Evolutionary conservation across 1,284 basidiomycete species (phyloP), one percentile per base, ranked within the genome.

Genomic region (Ganoderma lucidum): DNA sequence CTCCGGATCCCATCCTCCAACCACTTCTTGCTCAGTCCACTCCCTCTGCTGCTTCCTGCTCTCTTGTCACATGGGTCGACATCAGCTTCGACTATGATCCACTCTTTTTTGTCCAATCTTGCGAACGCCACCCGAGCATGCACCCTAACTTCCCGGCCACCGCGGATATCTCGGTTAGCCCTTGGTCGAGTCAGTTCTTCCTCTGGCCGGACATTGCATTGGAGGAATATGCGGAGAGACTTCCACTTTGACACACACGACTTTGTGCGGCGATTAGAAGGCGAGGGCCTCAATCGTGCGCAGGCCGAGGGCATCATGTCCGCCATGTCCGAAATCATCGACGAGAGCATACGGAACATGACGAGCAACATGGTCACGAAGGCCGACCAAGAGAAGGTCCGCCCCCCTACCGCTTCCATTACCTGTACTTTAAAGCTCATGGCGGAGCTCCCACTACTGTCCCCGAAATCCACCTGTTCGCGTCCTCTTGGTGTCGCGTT

Each of bases 241-340:
- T 94, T 94, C 80, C 95, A 97, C 80, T 98, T 98, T 74, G 96
- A 98, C 78, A 98, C 96, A 1, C 95, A 97, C 78, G 91, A 95
- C 70, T 96, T 98, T 78, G 96, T 98, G 39, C 92, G 95, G 80
- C 89, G 94, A 44, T 84, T 98, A 64, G 93, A 96, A 81, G 85
- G 90, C 65, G 93, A 98, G 77, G 96, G 96, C 0, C 82, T 98
- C 72, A 94, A 93, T 70, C 88, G 94, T 30, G 88, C 90, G 28
- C 96, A 98, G 81, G 96, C 96, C 1, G 96, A 97, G 79, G 96
- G 96, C 8, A 93, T 98, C 78, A 97, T 98, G 95, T 87, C 90
- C 62, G 95, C 96, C 19, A 93, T 98, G 86, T 94, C 96, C 14
- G 94, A 96, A 76, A 96, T 98, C 70, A 96, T 98, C 63, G 95